Percentiles rank a stretch among this genome's conserved stretches.
Evolutionary conservation across 148 eudicot species (phyloP).

Genomic region (Fallopia convolvulus): DNA sequence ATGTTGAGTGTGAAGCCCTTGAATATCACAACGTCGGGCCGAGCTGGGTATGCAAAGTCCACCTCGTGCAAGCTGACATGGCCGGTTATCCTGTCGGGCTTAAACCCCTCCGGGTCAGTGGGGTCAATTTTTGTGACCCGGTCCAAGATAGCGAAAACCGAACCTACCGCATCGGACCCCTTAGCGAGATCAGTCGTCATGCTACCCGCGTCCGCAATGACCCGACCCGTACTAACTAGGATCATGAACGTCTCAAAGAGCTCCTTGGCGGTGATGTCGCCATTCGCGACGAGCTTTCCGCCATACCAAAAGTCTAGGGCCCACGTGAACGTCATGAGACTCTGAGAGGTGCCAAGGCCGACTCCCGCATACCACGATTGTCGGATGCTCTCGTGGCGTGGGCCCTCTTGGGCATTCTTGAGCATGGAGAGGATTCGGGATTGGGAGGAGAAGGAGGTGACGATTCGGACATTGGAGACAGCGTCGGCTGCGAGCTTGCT

Average conservation of each 20-base stretch:
- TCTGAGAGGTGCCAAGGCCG: slow-evolving; percentile 9
- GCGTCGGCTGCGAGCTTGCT: slow-evolving; percentile 63
- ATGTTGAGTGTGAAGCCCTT: slow-evolving; percentile 15
- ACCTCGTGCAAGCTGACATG: slow-evolving; percentile 18
- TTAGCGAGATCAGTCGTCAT: slow-evolving; percentile 10
- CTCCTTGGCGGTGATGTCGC: slow-evolving; percentile 4
- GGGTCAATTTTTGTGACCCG: slow-evolving; percentile 9
- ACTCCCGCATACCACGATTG: slow-evolving; percentile 11
- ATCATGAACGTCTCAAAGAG: slow-evolving; percentile 10
- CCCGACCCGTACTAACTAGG: slow-evolving; percentile 10
- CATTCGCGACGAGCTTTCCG: neutral
- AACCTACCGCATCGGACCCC: slow-evolving; percentile 5
- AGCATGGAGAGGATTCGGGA: slow-evolving; percentile 7
- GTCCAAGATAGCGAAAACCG: slow-evolving; percentile 9
- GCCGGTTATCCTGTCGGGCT: slow-evolving; percentile 14
- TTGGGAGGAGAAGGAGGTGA: slow-evolving; percentile 14
- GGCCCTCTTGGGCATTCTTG: slow-evolving; percentile 1
- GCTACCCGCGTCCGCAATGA: slow-evolving; percentile 13
- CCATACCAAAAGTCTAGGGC: slow-evolving; percentile 12
- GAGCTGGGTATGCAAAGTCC: slow-evolving; percentile 18
- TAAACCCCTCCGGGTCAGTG: neutral
- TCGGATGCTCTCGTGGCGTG: neutral
- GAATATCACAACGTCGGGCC: slow-evolving; percentile 14
- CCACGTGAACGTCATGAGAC: slow-evolving; percentile 9
- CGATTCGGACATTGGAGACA: slow-evolving; percentile 18